phyloP scores from a whole-genome alignment of 108 stramenopile species.

The Chaetoceros tenuissimus region DNA sequence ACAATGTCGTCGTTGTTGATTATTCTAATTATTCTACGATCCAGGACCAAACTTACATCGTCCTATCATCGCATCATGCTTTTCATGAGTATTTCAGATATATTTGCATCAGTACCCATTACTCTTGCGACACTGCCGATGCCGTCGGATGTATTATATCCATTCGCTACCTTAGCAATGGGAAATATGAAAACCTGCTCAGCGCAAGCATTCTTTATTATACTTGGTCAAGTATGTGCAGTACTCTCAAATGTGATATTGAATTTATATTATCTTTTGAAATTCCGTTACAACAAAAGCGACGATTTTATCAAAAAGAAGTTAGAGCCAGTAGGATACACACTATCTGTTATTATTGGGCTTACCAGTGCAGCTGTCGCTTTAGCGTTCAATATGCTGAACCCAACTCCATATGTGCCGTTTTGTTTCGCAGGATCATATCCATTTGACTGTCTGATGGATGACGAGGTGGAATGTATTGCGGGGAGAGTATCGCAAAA shows the following conservation, averaged over 20 bases:
- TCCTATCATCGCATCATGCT: constrained; percentile 36
- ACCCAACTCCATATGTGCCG: too few relatives aligned
- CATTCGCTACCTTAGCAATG: not conserved
- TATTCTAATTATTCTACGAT: constrained; percentile 22
- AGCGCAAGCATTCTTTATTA: not conserved
- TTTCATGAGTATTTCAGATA: constrained; percentile 20
- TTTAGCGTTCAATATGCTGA: too few relatives aligned
- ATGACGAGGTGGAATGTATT: too few relatives aligned
- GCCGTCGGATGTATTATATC: constrained; percentile 2
- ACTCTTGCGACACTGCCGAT: constrained; percentile 34
- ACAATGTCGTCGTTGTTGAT: constrained; percentile 29
- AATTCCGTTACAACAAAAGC: not conserved
- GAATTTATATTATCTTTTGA: not conserved
- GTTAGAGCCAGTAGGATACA: not conserved
- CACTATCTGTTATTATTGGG: not conserved
- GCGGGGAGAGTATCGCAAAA: too few relatives aligned
- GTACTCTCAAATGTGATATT: not conserved
- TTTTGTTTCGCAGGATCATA: too few relatives aligned
- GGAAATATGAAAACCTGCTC: not conserved
- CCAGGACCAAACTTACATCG: not conserved
- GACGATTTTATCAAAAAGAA: not conserved
- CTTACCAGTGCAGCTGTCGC: too few relatives aligned
- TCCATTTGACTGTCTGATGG: too few relatives aligned
- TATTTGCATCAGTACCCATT: constrained; percentile 22
- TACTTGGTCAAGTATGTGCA: not conserved